Base-by-base conservation (phyloP, 1,139 yeast genomes). In the Diutina catenulata region DNA sequence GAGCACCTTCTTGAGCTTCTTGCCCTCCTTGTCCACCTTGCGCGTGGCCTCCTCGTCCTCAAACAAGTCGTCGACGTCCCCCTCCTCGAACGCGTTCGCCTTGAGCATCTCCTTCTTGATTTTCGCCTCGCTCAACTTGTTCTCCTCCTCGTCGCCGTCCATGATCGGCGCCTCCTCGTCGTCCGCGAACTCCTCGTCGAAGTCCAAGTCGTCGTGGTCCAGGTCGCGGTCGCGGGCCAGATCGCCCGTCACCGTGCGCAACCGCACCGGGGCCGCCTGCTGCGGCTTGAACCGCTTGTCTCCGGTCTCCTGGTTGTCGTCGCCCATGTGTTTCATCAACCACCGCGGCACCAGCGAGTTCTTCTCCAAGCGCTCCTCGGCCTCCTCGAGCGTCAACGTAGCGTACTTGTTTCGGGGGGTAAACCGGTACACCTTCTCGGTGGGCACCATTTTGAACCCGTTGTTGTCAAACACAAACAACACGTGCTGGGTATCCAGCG, bases 81-180 rank as follows among this genome's bases (percentile, higher is more conserved):
- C 68, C 10, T 79, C 84, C 56, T 70, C 76, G 41, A 83, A 69
- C 37, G 80, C 82, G 37, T 80, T 80, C 1, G 95, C 95, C 42
- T 77, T 74, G 44, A 86, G 68, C 91, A 84, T 87, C 57, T 91
- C 97, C 49, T 74, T 80, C 59, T 88, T 91, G 54, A 91, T 80
- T 50, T 87, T 80, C 46, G 74, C 74, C 56, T 91, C 96, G 29
- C 88, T 82, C 47, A 87, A 82, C 55, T 82, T 87, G 54, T 86
- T 83, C 53, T 91, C 98, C 51, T 86, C 94, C 53, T 91, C 98
- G 41, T 88, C 87, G 38, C 96, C 97, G 52, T 91, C 98, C 72
- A 91, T 78, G 43, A 88, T 83, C 22, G 98, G 98, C 1, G 97
- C 97, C 56, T 91, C 98, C 60, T 91, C 98, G 56, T 91, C 98